Conservation (phyloP, 140 eudicot genomes). For the Bidens hawaiensis region DNA sequence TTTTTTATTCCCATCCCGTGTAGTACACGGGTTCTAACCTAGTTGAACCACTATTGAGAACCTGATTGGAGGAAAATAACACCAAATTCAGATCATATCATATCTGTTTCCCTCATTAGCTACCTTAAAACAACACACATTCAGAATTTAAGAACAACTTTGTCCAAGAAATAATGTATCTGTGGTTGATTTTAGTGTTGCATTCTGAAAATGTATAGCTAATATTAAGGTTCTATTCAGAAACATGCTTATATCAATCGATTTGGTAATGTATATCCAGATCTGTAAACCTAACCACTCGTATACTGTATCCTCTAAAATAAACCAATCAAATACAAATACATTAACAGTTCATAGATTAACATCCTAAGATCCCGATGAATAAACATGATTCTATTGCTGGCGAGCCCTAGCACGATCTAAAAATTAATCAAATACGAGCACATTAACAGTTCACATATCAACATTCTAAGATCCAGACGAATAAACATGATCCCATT, state of each 20-base stretch:
- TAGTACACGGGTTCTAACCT: too few relatives aligned
- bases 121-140: neutral
- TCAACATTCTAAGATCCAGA: too few relatives aligned
- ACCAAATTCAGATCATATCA: too few relatives aligned
- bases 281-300: constrained; percentile 6
- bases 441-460: too few relatives aligned
- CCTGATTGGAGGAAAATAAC: too few relatives aligned
- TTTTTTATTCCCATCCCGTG: too few relatives aligned
- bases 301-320: neutral
- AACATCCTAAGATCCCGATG: neutral
- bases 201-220: too few relatives aligned
- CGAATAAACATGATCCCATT: too few relatives aligned
- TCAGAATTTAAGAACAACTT: too few relatives aligned
- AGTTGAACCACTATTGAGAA: neutral
- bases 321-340: constrained; percentile 3
- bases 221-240: neutral
- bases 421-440: too few relatives aligned
- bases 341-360: neutral
- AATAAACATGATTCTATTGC: neutral
- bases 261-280: constrained; percentile 7
- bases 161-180: too few relatives aligned
- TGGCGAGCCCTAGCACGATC: constrained; percentile 19
- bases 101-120: neutral
- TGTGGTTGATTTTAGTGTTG: too few relatives aligned
- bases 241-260: neutral